phyloP scores from a whole-genome alignment of 2,329 filamentous ascomycete genomes.

The Fusarium sp. region DNA sequence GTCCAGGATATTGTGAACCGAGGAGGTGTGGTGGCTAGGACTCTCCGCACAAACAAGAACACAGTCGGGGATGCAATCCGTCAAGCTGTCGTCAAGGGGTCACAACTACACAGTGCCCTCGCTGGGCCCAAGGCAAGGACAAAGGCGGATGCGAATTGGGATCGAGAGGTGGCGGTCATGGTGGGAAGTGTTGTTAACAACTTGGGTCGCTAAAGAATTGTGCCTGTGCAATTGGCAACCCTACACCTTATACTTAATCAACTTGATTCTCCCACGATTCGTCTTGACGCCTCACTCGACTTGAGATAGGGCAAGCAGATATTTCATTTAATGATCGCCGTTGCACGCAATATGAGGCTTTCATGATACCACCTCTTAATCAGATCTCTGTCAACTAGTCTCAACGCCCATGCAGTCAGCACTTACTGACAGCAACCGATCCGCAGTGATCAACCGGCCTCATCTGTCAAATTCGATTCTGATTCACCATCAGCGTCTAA shows the following conservation, averaged over 20 bases:
- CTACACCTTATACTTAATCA: neutral
- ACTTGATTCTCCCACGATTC: neutral
- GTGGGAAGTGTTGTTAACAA: constrained; percentile 81
- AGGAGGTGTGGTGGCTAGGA: constrained; percentile 86
- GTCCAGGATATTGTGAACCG: constrained; percentile 87
- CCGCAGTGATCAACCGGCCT: neutral
- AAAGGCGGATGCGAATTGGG: constrained; percentile 73
- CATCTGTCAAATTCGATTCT: neutral
- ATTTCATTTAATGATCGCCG: neutral
- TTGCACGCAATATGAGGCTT: neutral
- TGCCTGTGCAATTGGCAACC: neutral
- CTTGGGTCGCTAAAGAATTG: constrained; percentile 54
- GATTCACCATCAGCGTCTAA: constrained; percentile 8
- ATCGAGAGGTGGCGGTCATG: constrained; percentile 95
- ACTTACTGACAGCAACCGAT: neutral
- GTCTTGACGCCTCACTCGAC: neutral
- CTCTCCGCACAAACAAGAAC: constrained; percentile 80
- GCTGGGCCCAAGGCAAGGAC: constrained; percentile 57
- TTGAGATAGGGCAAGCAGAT: neutral
- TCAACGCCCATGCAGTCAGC: neutral
- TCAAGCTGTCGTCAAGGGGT: constrained; percentile 85
- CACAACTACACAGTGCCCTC: constrained; percentile 72
- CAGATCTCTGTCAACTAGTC: neutral
- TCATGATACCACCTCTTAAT: neutral
- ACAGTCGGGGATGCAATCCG: constrained; percentile 81